Evolutionary conservation across 768 basidiomycete species (phyloP).

Genomic region (Tricholoma hemisulphureum): DNA sequence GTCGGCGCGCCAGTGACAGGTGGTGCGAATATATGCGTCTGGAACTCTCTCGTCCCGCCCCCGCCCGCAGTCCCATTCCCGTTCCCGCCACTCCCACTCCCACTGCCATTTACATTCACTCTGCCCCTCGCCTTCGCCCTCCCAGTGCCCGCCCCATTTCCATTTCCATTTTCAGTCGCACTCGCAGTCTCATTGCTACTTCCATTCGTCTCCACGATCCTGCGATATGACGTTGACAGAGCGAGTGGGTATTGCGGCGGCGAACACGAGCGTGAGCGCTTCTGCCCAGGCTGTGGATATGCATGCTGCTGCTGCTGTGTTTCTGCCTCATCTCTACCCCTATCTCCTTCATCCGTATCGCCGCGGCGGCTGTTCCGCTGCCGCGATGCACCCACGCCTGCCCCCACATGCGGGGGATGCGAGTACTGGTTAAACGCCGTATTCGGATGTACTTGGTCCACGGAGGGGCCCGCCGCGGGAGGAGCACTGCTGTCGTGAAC

Average conservation of each 20-base stretch:
- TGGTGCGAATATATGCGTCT: slow-evolving; percentile 72
- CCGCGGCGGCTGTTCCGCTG: background rate
- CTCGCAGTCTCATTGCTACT: background rate
- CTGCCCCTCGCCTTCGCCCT: too few relatives aligned
- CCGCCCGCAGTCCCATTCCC: slow-evolving; percentile 14
- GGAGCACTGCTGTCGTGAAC: slow-evolving; percentile 2
- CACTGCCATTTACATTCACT: too few relatives aligned
- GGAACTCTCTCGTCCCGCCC: slow-evolving; percentile 35
- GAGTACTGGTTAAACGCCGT: too few relatives aligned
- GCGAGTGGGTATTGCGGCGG: too few relatives aligned
- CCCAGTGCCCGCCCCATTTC: too few relatives aligned
- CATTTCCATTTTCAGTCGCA: background rate
- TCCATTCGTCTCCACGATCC: too few relatives aligned
- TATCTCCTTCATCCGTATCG: background rate
- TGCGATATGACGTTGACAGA: too few relatives aligned
- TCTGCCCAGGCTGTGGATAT: background rate
- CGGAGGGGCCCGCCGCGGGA: background rate
- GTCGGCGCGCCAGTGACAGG: slow-evolving; percentile 70
- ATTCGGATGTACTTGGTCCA: background rate
- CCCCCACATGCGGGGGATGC: too few relatives aligned
- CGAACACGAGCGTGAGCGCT: too few relatives aligned
- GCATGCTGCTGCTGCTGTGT: background rate
- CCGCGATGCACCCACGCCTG: background rate
- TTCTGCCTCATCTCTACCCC: too few relatives aligned
- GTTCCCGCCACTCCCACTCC: slow-evolving; percentile 24